Conservation (phyloP, 352 stramenopile species). For the Phytophthora pseudosyringae region DNA sequence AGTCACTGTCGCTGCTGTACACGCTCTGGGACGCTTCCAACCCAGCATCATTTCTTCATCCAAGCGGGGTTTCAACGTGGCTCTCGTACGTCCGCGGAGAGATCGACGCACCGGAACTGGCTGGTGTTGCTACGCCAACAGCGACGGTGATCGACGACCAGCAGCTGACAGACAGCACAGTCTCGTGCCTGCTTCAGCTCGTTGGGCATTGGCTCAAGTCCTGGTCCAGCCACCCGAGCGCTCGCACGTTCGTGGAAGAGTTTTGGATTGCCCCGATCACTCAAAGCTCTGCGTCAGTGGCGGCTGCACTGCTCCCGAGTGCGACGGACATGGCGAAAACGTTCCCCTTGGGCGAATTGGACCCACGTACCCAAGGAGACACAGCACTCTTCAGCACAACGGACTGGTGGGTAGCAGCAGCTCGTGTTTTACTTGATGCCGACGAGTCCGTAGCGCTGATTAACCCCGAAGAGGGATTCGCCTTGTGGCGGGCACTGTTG, state of each 20-base stretch:
- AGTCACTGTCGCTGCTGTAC: slow-evolving; percentile 40
- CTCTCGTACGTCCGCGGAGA: slow-evolving; percentile 29
- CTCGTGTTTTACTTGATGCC: slow-evolving; percentile 37
- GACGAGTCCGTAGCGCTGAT: slow-evolving; percentile 39
- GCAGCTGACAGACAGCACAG: slow-evolving; percentile 15
- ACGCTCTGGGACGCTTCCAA: slow-evolving; percentile 51
- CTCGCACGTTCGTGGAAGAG: slow-evolving; percentile 57
- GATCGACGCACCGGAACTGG: slow-evolving; percentile 22
- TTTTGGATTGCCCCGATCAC: slow-evolving; percentile 47
- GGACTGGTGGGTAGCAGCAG: slow-evolving; percentile 25
- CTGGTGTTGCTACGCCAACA: slow-evolving; percentile 17
- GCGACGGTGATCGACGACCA: slow-evolving; percentile 21
- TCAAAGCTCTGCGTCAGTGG: slow-evolving; percentile 8
- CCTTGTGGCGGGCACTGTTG: slow-evolving; percentile 50
- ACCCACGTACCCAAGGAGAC: background rate
- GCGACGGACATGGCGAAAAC: slow-evolving; percentile 23
- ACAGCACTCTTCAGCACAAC: slow-evolving; percentile 11
- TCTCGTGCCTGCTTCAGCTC: slow-evolving; percentile 49
- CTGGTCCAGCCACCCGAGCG: slow-evolving; percentile 54
- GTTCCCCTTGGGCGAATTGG: slow-evolving; percentile 29
- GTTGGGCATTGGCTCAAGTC: slow-evolving; percentile 61
- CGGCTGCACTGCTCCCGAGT: slow-evolving; percentile 8
- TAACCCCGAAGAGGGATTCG: slow-evolving; percentile 43
- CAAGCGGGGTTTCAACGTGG: slow-evolving; percentile 36
- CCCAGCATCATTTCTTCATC: slow-evolving; percentile 46